phyloP scores from a whole-genome alignment of 768 basidiomycete genomes.

The Tricholoma sp. region DNA sequence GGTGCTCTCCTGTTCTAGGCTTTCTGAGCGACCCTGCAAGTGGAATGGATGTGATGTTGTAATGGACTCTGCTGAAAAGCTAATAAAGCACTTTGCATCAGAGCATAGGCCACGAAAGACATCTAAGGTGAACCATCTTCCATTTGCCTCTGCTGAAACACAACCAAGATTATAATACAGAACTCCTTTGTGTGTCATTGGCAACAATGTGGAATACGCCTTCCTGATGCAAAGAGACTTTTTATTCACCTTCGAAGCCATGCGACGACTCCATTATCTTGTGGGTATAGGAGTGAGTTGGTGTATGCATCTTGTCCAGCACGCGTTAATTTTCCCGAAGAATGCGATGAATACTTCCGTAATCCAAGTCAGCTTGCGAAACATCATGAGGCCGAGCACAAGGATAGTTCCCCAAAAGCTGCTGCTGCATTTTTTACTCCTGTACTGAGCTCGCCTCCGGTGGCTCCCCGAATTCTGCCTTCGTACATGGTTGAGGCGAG shows the following conservation, averaged over 20 bases:
- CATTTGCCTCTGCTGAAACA: neutral
- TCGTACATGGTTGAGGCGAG: slow-evolving; percentile 45
- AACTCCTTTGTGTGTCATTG: slow-evolving; percentile 46
- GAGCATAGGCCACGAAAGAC: slow-evolving; percentile 11
- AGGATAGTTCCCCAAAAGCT: slow-evolving; percentile 29
- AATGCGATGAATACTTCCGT: slow-evolving; percentile 46
- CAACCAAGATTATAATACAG: neutral
- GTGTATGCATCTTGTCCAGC: neutral
- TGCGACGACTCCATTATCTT: slow-evolving; percentile 34
- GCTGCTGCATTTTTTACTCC: slow-evolving; percentile 28
- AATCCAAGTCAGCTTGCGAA: slow-evolving; percentile 41
- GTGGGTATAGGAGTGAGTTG: slow-evolving; percentile 47
- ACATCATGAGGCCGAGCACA: slow-evolving; percentile 41
- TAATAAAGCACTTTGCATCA: slow-evolving; percentile 43
- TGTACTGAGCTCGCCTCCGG: slow-evolving; percentile 23
- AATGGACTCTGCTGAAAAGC: slow-evolving; percentile 46
- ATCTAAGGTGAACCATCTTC: slow-evolving; percentile 2
- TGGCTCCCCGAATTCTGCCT: slow-evolving; percentile 40
- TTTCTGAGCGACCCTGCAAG: slow-evolving; percentile 45
- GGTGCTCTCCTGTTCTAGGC: slow-evolving; percentile 41
- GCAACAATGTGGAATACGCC: slow-evolving; percentile 47
- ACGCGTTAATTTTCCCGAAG: slow-evolving; percentile 25
- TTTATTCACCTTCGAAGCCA: slow-evolving; percentile 52
- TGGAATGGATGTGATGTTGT: slow-evolving; percentile 56
- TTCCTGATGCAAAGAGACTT: slow-evolving; percentile 30